Base-by-base conservation (phyloP, 2,329 filamentous ascomycete species). In the Incumbomyces lentus region DNA sequence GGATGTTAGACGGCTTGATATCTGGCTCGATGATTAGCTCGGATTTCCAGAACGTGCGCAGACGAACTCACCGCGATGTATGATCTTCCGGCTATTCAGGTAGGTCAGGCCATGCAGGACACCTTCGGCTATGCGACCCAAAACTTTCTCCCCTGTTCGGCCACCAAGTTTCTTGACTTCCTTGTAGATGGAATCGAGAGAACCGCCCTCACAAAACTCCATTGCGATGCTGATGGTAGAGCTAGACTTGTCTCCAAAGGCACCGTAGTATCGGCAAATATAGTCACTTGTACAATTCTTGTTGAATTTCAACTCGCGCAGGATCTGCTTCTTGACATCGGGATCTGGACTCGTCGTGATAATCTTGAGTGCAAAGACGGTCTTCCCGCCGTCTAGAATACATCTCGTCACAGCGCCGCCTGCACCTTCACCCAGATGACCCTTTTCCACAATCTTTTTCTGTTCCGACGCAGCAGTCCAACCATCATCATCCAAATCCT, bases 301-400 rank as follows among this genome's bases (percentile, higher is more conserved):
- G 74, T 98, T 98, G 75, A 96, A 98, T 52, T 86, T 86, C 44
- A 98, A 74, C 65, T 98, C 92, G 61, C 92, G 84, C 50, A 96
- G 79, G 58, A 98, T 98, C 67, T 98, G 92, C 64, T 94, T 95
- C 74, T 95, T 96, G 51, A 96, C 87, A 62, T 95, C 90, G 11
- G 92, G 90, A 58, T 98, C 92, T 2, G 92, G 92, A 62, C 96
- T 94, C 30, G 92, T 95, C 2, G 92, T 98, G 62, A 98, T 98
- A 60, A 98, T 84, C 81, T 98, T 98, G 44, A 98, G 69, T 6
- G 92, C 92, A 71, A 98, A 98, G 6, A 95, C 78, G 0, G 87
- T 95, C 69, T 93, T 95, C 51, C 88, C 89, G 33, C 84, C 87
- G 63, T 87, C 90, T 53, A 98, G 74, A 64, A 82, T 83, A 65